Percentiles rank a stretch among this genome's conserved stretches.
phyloP scores from a whole-genome alignment of 1,139 yeast species.

The Suhomyces guaymorum region DNA sequence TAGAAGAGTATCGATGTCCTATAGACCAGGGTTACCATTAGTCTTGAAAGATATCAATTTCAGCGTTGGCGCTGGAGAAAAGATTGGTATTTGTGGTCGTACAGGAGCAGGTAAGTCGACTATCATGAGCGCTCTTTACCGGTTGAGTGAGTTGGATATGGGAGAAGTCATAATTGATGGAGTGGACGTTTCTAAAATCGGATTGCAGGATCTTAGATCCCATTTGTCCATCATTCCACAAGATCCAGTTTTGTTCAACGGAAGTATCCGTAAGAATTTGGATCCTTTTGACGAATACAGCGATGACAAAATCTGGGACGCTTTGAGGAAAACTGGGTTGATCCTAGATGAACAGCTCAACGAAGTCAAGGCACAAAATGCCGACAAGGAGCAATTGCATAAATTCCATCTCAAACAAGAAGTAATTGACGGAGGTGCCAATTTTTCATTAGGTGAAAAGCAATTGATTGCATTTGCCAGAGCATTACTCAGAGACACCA shows the following conservation, averaged over 20 bases:
- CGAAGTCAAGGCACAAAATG: conserved; percentile 21
- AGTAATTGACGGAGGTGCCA: conserved; percentile 72
- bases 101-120: conserved; percentile 82
- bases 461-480: conserved; percentile 73
- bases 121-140: conserved; percentile 62
- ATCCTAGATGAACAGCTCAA: conserved; percentile 41
- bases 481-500: conserved; percentile 67
- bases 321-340: conserved; percentile 62
- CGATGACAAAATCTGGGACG: conserved; percentile 54
- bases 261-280: conserved; percentile 62
- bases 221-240: conserved; percentile 71
- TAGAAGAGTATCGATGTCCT: conserved; percentile 59
- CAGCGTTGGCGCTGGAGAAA: conserved; percentile 52
- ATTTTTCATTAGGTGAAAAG: conserved; percentile 74
- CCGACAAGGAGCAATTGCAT: conserved; percentile 16
- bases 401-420: conserved; percentile 49
- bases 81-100: conserved; percentile 75
- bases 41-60: conserved; percentile 60
- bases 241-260: conserved; percentile 71
- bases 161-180: conserved; percentile 63
- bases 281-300: conserved; percentile 59
- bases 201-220: conserved; percentile 57
- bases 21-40: conserved; percentile 73
- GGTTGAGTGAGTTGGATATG: conserved; percentile 56
- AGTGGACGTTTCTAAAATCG: conserved; percentile 55